Evolutionary conservation across 2,329 filamentous ascomycete species (phyloP).

Genomic region (Ascochyta viciae-villosae): DNA sequence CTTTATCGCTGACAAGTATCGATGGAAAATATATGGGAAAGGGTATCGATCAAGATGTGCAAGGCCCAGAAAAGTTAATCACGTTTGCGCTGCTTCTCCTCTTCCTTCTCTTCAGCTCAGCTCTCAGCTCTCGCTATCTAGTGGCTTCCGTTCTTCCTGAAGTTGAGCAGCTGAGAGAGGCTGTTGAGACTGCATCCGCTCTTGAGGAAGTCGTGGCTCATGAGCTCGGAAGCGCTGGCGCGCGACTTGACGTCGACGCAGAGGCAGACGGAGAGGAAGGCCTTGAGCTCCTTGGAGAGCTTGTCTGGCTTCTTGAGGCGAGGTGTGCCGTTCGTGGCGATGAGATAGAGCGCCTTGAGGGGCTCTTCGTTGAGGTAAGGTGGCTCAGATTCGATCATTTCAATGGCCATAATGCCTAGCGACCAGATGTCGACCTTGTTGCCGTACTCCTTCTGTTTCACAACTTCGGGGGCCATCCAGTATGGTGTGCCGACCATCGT

Average conservation of each 20-base stretch:
- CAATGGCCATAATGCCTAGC: slow-evolving; percentile 98
- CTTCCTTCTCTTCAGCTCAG: not conserved
- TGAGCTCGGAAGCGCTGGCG: slow-evolving; percentile 86
- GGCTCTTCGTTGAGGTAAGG: slow-evolving; percentile 98
- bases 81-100: slow-evolving; percentile 2
- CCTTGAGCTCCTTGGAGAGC: slow-evolving; percentile 96
- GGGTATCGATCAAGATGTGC: slow-evolving; percentile 41
- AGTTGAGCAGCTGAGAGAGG: slow-evolving; percentile 85
- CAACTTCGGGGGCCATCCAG: slow-evolving; percentile 99
- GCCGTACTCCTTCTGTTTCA: slow-evolving; percentile 99
- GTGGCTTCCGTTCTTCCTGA: slow-evolving; percentile 71
- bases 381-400: slow-evolving; percentile 99
- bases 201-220: slow-evolving; percentile 93
- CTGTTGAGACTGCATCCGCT: slow-evolving; percentile 84
- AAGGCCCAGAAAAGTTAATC: slow-evolving; percentile 17
- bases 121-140: slow-evolving; percentile 26
- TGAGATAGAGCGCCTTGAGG: slow-evolving; percentile 94
- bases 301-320: slow-evolving; percentile 98
- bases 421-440: slow-evolving; percentile 99
- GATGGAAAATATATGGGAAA: slow-evolving; percentile 30
- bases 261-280: slow-evolving; percentile 93
- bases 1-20: slow-evolving; percentile 12
- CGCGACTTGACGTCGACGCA: slow-evolving; percentile 96
- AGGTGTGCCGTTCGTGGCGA: slow-evolving; percentile 96
- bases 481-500: slow-evolving; percentile 99